phyloP scores from a whole-genome alignment of 768 basidiomycete species.

The Favolaschia claudopus region DNA sequence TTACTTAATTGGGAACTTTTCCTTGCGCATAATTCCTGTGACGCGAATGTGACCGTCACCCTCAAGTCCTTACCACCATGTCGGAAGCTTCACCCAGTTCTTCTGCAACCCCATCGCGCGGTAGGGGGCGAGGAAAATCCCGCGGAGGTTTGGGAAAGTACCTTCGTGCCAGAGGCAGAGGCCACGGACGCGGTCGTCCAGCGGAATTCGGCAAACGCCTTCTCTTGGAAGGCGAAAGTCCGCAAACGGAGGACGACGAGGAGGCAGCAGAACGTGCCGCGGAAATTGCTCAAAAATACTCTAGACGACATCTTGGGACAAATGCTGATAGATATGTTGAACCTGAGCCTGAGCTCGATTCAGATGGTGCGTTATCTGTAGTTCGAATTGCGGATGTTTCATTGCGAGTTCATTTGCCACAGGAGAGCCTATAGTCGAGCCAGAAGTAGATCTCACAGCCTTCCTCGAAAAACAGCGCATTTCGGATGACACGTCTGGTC shows the following conservation, averaged over 20 bases:
- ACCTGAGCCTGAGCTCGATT: constrained; percentile 71
- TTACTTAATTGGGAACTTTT: too few species aligned
- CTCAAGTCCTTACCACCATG: background rate
- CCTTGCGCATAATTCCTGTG: too few species aligned
- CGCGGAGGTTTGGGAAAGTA: constrained; percentile 80
- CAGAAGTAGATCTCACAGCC: constrained; percentile 73
- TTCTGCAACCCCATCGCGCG: constrained; percentile 36
- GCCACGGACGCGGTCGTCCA: constrained; percentile 64
- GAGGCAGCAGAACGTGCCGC: constrained; percentile 58
- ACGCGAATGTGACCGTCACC: constrained; percentile 38
- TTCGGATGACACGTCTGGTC: constrained; percentile 44
- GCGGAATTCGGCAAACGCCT: constrained; percentile 72
- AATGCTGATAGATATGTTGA: constrained; percentile 82
- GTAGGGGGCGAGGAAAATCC: constrained; percentile 61
- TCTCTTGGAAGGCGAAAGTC: constrained; percentile 64
- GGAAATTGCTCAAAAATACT: constrained; percentile 58
- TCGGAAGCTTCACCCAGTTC: background rate
- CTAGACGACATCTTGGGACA: constrained; percentile 65
- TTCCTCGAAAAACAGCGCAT: constrained; percentile 72
- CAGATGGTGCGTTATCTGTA: constrained; percentile 61
- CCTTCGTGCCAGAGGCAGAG: constrained; percentile 73
- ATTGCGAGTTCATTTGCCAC: background rate
- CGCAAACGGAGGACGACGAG: constrained; percentile 42
- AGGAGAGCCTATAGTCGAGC: constrained; percentile 75
- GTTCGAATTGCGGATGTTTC: background rate